Base-by-base conservation (phyloP, 345 rosid species). In the Luvunga scandens region DNA sequence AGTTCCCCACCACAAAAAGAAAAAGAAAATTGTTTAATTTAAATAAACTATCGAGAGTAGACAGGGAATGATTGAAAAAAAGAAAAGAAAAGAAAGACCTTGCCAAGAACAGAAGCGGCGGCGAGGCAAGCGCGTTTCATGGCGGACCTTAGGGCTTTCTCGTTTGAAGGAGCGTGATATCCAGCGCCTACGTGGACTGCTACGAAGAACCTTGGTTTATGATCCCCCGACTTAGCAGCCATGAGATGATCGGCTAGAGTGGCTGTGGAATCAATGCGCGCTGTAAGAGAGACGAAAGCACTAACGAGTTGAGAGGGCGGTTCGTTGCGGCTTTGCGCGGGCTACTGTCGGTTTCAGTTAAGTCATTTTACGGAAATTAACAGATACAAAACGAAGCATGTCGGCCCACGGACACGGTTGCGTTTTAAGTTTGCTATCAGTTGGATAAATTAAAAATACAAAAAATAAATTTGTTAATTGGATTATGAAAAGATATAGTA, bases 131-230 rank as follows among this genome's bases (percentile, higher is more conserved):
- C 95, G 59, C 98, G 98, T 80, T 87, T 92, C 91, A 96, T 96
- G 81, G 90, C 98, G 61, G 89, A 89, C 80, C 92, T 86, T 4
- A 94, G 88, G 77, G 91, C 83, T 83, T 90, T 96, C 86, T 96
- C 98, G 62, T 87, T 90, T 9, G 91, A 81, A 66, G 81, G 82
- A 39, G 97, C 81, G 85, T 92, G 99, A 76, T 87, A 91, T 13
- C 98, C 99, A 0, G 99, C 99, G 18, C 99, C 99, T 31, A 94
- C 98, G 80, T 94, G 99, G 63, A 96, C 91, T 1, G 98, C 97
- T 72, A 96, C 94, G 85, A 96, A 94, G 88, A 91, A 96, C 30
- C 93, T 90, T 28, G 89, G 87, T 34, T 75, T 84, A 75, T 78
- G 78, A n/a, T 81, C 88, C 50, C 81, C 83, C 45, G 77, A 82